Conservation (phyloP, 495 filamentous ascomycete genomes). For the Lindgomyces ingoldianus region DNA sequence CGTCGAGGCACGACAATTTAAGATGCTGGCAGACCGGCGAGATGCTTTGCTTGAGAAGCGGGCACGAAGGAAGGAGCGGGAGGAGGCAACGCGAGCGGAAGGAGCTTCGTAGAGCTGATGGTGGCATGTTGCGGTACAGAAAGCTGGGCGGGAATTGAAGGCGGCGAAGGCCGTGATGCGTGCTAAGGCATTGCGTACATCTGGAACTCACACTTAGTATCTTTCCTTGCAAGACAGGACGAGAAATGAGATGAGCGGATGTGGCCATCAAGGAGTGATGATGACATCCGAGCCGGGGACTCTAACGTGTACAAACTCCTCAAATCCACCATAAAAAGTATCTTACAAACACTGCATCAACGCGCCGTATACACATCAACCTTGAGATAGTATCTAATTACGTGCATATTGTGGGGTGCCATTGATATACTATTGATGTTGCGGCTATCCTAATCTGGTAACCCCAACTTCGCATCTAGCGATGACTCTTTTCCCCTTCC, state of each 20-base stretch:
- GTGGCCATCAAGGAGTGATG: not conserved
- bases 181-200: no score
- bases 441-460: conserved; percentile 19
- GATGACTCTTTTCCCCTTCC: conserved; percentile 20
- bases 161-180: no score
- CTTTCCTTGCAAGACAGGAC: no score
- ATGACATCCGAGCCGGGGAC: conserved; percentile 18
- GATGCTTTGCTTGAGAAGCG: conserved; percentile 79
- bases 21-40: conserved; percentile 72
- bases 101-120: conserved; percentile 4
- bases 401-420: not conserved
- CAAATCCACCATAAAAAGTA: not conserved
- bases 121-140: not conserved
- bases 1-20: conserved; percentile 75
- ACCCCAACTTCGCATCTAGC: not conserved
- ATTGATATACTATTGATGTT: not conserved
- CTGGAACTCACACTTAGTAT: no score
- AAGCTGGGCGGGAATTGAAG: not conserved
- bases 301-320: conserved; percentile 23
- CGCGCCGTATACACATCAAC: not conserved
- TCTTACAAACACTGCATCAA: not conserved
- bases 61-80: conserved; percentile 32
- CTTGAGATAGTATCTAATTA: not conserved
- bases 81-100: conserved; percentile 21
- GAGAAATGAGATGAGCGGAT: no score